Percentiles rank a stretch among this genome's conserved stretches.
Evolutionary conservation across 257 asterid species (phyloP).

Genomic region (Solanum ossicruentum): DNA sequence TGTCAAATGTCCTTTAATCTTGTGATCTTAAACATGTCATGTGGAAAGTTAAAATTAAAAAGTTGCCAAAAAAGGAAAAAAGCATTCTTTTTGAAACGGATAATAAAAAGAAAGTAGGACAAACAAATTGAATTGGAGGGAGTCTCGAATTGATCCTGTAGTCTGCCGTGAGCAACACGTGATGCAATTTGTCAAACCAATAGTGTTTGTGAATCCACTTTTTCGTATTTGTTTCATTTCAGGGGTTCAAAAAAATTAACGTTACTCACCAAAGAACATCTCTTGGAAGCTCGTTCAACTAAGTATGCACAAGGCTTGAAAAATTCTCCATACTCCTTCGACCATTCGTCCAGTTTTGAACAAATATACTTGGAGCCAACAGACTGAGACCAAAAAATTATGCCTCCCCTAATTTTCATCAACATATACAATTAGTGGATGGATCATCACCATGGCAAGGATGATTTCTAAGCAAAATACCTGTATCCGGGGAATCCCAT

Average conservation of each 20-base stretch:
- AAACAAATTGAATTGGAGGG: neutral
- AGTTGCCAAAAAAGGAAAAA: neutral
- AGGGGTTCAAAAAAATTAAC: neutral
- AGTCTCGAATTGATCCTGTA: neutral
- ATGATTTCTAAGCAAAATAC: conserved; percentile 4
- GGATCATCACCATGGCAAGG: neutral
- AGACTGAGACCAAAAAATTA: conserved; percentile 84
- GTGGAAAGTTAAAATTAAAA: neutral
- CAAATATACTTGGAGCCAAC: conserved; percentile 67
- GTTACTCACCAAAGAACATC: conserved; percentile 63
- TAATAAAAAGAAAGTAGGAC: neutral
- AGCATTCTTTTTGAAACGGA: neutral
- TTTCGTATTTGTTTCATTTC: neutral
- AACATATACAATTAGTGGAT: neutral
- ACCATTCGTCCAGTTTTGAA: conserved; percentile 81
- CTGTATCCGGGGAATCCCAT: conserved; percentile 98
- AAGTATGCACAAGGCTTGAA: conserved; percentile 87
- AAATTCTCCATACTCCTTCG: conserved; percentile 53
- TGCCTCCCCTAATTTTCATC: conserved; percentile 59
- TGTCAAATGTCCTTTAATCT: neutral
- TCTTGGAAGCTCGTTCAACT: conserved; percentile 76
- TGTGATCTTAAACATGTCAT: neutral
- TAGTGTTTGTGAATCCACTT: neutral
- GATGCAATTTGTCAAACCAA: neutral
- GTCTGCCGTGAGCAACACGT: neutral